phyloP scores from a whole-genome alignment of 768 basidiomycete genomes.

The Mycena epipterygia region DNA sequence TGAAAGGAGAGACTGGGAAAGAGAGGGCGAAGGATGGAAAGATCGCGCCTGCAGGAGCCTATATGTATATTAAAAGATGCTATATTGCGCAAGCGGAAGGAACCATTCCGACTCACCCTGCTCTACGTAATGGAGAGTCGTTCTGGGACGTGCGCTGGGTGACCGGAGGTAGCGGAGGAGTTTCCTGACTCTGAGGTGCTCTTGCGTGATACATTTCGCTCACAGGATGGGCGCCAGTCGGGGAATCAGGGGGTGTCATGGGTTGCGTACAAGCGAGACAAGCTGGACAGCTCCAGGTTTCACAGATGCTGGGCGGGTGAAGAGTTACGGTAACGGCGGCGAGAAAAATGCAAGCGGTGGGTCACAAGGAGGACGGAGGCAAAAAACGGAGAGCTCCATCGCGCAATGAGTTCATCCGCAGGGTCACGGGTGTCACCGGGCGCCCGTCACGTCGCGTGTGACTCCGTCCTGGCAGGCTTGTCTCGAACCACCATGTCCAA shows the following conservation, averaged over 20 bases:
- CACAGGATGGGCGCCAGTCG: neutral
- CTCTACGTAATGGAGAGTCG: constrained; percentile 62
- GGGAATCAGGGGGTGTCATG: constrained; percentile 25
- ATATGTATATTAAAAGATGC: constrained; percentile 25
- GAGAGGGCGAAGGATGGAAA: constrained; percentile 53
- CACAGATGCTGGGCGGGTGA: neutral
- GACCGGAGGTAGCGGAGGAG: constrained; percentile 17
- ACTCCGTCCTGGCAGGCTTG: neutral
- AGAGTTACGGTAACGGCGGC: neutral
- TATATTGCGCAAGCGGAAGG: constrained; percentile 35
- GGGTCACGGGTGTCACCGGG: neutral
- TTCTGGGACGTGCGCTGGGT: constrained; percentile 45
- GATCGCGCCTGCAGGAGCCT: constrained; percentile 73
- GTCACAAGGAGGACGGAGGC: neutral
- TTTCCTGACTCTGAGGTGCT: constrained; percentile 32
- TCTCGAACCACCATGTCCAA: constrained; percentile 57
- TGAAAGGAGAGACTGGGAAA: neutral
- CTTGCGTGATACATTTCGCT: constrained; percentile 20
- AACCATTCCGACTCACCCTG: constrained; percentile 60
- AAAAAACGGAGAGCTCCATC: neutral
- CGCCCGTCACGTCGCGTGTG: neutral
- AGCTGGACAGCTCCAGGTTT: neutral
- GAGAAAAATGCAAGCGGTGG: neutral
- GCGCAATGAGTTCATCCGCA: neutral
- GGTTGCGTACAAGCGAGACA: neutral